Percentiles rank a stretch among this genome's conserved stretches.
Evolutionary conservation across 495 filamentous ascomycete species (phyloP).

Genomic region (Aspergillus affinis): DNA sequence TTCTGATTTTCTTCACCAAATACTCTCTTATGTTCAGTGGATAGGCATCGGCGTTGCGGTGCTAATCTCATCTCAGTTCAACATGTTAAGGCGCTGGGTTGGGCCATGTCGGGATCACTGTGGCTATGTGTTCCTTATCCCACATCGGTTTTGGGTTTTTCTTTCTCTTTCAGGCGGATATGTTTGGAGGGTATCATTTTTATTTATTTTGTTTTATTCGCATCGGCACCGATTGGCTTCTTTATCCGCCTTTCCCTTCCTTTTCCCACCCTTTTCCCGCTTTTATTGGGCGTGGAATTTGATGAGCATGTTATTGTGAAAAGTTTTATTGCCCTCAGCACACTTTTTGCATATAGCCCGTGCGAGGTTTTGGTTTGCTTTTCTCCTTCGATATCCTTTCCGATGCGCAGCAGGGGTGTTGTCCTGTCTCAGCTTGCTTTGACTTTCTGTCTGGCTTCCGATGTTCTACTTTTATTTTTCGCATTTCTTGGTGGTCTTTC

Average conservation of each 20-base stretch:
- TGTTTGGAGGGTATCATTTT: slow-evolving; percentile 12
- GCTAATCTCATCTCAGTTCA: slow-evolving; percentile 25
- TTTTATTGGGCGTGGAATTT: slow-evolving; percentile 17
- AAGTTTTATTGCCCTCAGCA: slow-evolving; percentile 26
- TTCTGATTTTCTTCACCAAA: slow-evolving; percentile 16
- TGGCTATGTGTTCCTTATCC: background rate
- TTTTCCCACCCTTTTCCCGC: slow-evolving; percentile 7
- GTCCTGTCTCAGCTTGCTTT: slow-evolving; percentile 1
- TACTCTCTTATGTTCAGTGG: slow-evolving; percentile 31
- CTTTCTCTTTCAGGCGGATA: background rate
- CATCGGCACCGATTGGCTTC: background rate
- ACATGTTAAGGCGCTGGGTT: slow-evolving; percentile 35
- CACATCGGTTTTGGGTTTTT: background rate
- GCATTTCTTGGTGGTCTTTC: slow-evolving; percentile 12
- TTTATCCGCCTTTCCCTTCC: slow-evolving; percentile 7
- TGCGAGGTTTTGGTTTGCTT: slow-evolving; percentile 11
- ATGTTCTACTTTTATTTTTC: slow-evolving; percentile 23
- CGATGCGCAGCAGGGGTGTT: slow-evolving; percentile 15
- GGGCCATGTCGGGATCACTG: slow-evolving; percentile 16
- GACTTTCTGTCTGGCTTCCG: slow-evolving; percentile 12
- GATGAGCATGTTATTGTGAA: slow-evolving; percentile 19
- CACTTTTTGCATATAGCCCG: slow-evolving; percentile 23
- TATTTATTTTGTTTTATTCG: slow-evolving; percentile 7
- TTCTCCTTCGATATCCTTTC: slow-evolving; percentile 23
- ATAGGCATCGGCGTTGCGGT: slow-evolving; percentile 36